Evolutionary conservation across 257 asterid genomes (phyloP).

Genomic region (Eustoma russellianum): DNA sequence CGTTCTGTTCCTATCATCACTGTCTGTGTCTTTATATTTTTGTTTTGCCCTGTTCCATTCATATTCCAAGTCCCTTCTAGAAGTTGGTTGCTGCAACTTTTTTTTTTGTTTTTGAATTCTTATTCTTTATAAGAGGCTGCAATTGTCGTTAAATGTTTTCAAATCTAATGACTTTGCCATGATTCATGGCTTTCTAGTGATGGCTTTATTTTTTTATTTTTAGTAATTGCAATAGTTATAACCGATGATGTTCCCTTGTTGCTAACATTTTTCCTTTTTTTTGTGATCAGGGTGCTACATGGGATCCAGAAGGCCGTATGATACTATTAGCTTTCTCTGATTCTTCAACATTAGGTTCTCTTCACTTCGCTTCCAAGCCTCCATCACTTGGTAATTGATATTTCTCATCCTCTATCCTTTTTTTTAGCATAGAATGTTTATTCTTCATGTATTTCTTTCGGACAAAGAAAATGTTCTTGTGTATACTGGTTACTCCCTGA

Average conservation of each 20-base stretch:
- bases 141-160: no score
- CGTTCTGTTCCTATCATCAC: background rate
- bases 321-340: slow-evolving; percentile 20
- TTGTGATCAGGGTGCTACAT: slow-evolving; percentile 72
- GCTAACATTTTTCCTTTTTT: background rate
- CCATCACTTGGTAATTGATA: slow-evolving; percentile 88
- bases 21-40: background rate
- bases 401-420: slow-evolving; percentile 49
- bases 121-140: no score
- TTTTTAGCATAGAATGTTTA: no score
- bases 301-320: slow-evolving; percentile 92
- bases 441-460: no score
- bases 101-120: no score
- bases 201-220: no score
- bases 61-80: background rate
- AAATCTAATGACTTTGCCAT: no score
- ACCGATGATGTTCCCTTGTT: background rate
- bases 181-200: no score
- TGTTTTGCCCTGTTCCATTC: background rate
- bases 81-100: background rate
- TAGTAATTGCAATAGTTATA: no score
- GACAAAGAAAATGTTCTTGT: no score
- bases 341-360: slow-evolving; percentile 64
- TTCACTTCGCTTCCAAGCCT: slow-evolving; percentile 91
- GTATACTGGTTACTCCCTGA: no score